phyloP scores from a whole-genome alignment of 352 stramenopile genomes.

The Blastocystis sp. region DNA sequence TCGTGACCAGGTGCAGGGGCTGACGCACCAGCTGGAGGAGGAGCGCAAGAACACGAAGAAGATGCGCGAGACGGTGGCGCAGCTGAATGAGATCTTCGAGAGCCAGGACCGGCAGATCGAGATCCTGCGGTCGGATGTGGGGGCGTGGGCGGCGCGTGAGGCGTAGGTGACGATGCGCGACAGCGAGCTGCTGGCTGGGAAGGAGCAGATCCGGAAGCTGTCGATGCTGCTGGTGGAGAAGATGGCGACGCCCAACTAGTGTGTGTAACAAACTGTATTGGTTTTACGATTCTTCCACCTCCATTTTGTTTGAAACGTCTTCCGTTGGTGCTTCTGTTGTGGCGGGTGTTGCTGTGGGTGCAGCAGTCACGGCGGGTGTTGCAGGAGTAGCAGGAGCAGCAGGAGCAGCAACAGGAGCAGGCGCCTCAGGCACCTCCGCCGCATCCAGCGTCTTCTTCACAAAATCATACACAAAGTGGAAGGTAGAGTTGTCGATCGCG shows the following conservation, averaged over 20 bases:
- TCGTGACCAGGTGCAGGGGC: constrained; percentile 32
- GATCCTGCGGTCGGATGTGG: constrained; percentile 53
- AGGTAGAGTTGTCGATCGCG: constrained; percentile 82
- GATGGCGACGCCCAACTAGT: constrained; percentile 5
- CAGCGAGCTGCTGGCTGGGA: constrained; percentile 61
- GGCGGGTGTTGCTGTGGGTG: no score
- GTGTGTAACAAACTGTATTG: constrained; percentile 12
- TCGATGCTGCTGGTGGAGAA: constrained; percentile 53
- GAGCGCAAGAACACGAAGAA: constrained; percentile 61
- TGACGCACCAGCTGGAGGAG: constrained; percentile 60
- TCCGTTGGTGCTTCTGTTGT: neutral
- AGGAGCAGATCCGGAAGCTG: constrained; percentile 61
- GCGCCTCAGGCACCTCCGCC: constrained; percentile 75
- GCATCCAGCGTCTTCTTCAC: constrained; percentile 73
- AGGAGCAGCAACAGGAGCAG: no score
- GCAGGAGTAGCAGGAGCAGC: no score
- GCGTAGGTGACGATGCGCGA: constrained; percentile 49
- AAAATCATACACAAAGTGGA: constrained; percentile 80
- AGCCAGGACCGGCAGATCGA: constrained; percentile 66
- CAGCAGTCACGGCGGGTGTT: no score
- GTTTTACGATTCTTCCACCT: constrained; percentile 14
- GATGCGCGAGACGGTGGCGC: constrained; percentile 61
- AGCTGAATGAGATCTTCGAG: constrained; percentile 66
- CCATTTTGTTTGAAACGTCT: constrained; percentile 5
- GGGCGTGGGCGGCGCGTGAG: neutral